A percentile compares a stretch with the other conserved stretches of the same genome.
These are phyloP conservation scores for Rasamsonia emersonii DNA, from an alignment of 2,329 filamentous ascomycete species.

Conservation along the genomic window DNA sequence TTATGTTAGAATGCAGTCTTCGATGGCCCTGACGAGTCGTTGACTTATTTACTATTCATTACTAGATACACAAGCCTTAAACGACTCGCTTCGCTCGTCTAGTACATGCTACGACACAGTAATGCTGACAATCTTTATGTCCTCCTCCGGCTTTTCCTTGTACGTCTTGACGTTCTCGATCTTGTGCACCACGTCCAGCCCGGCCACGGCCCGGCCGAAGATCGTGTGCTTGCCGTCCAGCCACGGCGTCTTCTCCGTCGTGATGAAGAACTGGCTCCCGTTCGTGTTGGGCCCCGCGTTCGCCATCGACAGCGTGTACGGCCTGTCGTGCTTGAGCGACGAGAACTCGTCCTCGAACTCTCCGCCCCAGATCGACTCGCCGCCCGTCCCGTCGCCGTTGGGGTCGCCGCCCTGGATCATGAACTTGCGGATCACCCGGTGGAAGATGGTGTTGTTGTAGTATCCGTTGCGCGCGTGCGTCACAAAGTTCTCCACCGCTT, in stretches of 20 bases:
- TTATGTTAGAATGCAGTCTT: too few species aligned
- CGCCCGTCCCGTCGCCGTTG: constrained; percentile 78
- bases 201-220: constrained; percentile 82
- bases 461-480: constrained; percentile 84
- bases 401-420: constrained; percentile 91
- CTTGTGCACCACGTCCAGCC: constrained; percentile 87
- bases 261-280: constrained; percentile 96
- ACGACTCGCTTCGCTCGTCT: too few species aligned
- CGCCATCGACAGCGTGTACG: constrained; percentile 95
- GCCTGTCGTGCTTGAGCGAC: constrained; percentile 83
- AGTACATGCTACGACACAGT: constrained; percentile 16
- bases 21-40: too few species aligned
- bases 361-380: constrained; percentile 85
- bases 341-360: constrained; percentile 94
- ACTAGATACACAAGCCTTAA: too few species aligned
- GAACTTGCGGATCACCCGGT: constrained; percentile 93
- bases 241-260: constrained; percentile 95
- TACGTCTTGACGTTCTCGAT: constrained; percentile 86
- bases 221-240: constrained; percentile 93
- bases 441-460: constrained; percentile 97
- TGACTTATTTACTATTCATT: too few species aligned
- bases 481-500: constrained; percentile 94
- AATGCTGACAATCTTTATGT: constrained; percentile 95
- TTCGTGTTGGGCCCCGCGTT: constrained; percentile 95
- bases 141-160: constrained; percentile 90